These are phyloP conservation scores for Amanita jacksonii DNA, from an alignment of 768 basidiomycete species.

Conservation along the genomic window DNA sequence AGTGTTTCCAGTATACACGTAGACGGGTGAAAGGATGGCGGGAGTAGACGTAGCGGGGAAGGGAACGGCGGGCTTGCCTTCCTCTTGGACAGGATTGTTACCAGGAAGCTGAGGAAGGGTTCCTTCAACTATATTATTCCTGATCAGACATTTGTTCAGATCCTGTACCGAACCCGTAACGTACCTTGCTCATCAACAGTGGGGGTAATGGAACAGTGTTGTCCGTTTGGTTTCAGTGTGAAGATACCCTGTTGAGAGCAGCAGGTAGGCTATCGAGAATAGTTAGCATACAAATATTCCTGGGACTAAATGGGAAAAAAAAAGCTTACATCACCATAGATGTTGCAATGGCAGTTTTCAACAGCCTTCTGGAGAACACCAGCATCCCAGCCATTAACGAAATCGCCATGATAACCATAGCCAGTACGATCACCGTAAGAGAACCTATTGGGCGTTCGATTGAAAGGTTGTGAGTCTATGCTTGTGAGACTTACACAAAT, in stretches of 20 bases:
- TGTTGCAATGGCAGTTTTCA: slow-evolving; percentile 40
- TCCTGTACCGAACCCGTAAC: no score
- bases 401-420: slow-evolving; percentile 52
- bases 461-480: not conserved
- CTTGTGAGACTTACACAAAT: slow-evolving; percentile 32
- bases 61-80: slow-evolving; percentile 24
- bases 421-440: slow-evolving; percentile 55
- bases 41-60: slow-evolving; percentile 28
- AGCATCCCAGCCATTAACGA: slow-evolving; percentile 52
- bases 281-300: slow-evolving; percentile 6
- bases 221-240: slow-evolving; percentile 25
- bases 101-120: slow-evolving; percentile 38
- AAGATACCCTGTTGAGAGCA: slow-evolving; percentile 38
- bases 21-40: slow-evolving; percentile 32
- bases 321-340: slow-evolving; percentile 30
- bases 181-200: slow-evolving; percentile 38
- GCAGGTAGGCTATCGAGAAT: slow-evolving; percentile 26
- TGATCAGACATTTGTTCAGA: no score
- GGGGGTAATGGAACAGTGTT: slow-evolving; percentile 36
- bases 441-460: slow-evolving; percentile 18
- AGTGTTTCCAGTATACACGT: slow-evolving; percentile 33
- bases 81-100: slow-evolving; percentile 40
- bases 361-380: slow-evolving; percentile 47
- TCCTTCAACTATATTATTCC: no score
- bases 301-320: not conserved